Base-by-base conservation (phyloP, 2,329 filamentous ascomycete genomes). In the Venturia aucupariae region DNA sequence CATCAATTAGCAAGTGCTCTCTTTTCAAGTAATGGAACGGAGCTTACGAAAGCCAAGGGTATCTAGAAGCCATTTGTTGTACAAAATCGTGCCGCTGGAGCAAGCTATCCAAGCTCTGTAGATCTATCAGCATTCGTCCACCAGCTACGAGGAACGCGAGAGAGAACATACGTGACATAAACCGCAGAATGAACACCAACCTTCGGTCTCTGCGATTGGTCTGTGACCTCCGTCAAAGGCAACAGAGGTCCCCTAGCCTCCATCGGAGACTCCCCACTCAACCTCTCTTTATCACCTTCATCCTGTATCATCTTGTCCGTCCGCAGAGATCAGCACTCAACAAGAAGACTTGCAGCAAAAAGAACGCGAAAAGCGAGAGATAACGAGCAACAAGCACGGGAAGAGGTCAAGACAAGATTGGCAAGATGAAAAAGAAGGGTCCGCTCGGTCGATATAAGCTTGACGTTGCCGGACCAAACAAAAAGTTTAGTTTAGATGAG, bases 1-100 rank as follows among this genome's bases (percentile, higher is more conserved):
- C 5, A 59, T 35, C 24, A 54, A 41, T 57, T 41, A 63, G 62
- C 62, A 54, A 11, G 38, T 15, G 22, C 22, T 10, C 19, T 24
- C 7, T 27, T 27, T 10, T 1, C 4, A 13, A 30, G 5, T 4
- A 17, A 38, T 2, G 10, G 15, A n/a, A 13, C 38, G 19, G 10
- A 41, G n/a, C 57, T 38, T 51, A 62, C 63, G 30, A 42, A 65
- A 65, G 19, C 35, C 46, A 10, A 62, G 19, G 13, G 63, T 65
- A 54, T 65, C 57, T 27, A 65, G 46, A 17, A 65, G 19, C 63
- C 63, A 65, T 55, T 65, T 65, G 60, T 65, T 65, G 60, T 62
- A 65, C 17, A 65, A 22, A 42, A 65, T 65, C 30, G 60, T 62
- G 17, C 63, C 60, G 32, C 59, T 54, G 41, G 61, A 65, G 10